A percentile compares a stretch with the other conserved stretches of the same genome.
These are phyloP conservation scores for Ceratonia siliqua DNA, from an alignment of 306 rosid genomes.

Conservation along the genomic window DNA sequence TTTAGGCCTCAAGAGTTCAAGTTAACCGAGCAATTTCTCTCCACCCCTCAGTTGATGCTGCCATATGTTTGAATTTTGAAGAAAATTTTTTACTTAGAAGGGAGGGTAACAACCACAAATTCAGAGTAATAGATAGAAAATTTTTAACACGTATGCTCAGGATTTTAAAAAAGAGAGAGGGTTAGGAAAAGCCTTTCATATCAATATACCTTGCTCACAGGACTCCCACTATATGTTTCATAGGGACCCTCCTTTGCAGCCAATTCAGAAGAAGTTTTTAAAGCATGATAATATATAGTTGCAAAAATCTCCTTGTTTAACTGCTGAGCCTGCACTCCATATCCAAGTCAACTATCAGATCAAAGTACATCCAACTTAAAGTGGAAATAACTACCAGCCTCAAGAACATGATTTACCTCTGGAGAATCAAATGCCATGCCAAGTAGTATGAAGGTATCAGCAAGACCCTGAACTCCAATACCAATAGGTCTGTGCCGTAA, in stretches of 20 bases:
- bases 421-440: slow-evolving; percentile 96
- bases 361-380: slow-evolving; percentile 18
- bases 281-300: slow-evolving; percentile 74
- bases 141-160: not conserved
- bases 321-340: slow-evolving; percentile 74
- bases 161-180: not conserved
- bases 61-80: too few relatives aligned
- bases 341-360: slow-evolving; percentile 20
- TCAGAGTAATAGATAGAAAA: not conserved
- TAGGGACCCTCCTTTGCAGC: slow-evolving; percentile 74
- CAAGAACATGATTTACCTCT: slow-evolving; percentile 59
- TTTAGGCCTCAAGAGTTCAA: not conserved
- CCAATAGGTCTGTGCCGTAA: slow-evolving; percentile 92
- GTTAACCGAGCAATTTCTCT: not conserved
- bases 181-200: not conserved
- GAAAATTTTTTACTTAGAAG: not conserved
- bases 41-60: not conserved
- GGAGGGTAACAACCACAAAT: not conserved
- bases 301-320: slow-evolving; percentile 91
- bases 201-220: slow-evolving; percentile 68
- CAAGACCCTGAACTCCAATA: slow-evolving; percentile 98
- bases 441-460: slow-evolving; percentile 86
- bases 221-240: slow-evolving; percentile 73
- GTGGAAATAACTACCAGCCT: slow-evolving; percentile 3
- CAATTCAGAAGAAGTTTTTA: slow-evolving; percentile 57